Conservation (phyloP, 805 yeast genomes). For the Candida hungchunana region DNA sequence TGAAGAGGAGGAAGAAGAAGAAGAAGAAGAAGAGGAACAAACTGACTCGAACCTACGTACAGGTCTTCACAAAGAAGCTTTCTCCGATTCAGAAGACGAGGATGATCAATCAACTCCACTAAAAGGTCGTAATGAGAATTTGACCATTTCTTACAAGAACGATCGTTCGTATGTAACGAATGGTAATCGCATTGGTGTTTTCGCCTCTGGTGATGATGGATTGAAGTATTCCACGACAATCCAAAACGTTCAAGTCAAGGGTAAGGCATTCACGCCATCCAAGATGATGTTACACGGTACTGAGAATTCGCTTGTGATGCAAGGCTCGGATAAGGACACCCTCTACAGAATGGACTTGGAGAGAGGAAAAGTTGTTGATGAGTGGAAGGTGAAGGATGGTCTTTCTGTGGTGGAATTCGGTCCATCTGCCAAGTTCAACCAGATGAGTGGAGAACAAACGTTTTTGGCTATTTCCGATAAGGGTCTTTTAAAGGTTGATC, state of each 20-base stretch:
- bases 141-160: conserved; percentile 66
- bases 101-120: conserved; percentile 30
- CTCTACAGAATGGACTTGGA: conserved; percentile 75
- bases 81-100: conserved; percentile 35
- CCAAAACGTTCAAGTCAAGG: conserved; percentile 49
- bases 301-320: conserved; percentile 66
- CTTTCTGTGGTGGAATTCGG: conserved; percentile 54
- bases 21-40: conserved; percentile 36
- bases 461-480: conserved; percentile 65
- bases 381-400: conserved; percentile 59
- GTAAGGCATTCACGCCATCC: conserved; percentile 49
- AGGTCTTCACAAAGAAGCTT: conserved; percentile 19
- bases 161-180: conserved; percentile 77
- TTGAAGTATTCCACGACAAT: conserved; percentile 68
- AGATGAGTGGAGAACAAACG: conserved; percentile 67
- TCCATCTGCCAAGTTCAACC: conserved; percentile 71
- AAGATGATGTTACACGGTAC: conserved; percentile 74
- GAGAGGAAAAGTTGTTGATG: conserved; percentile 80
- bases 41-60: conserved; percentile 22
- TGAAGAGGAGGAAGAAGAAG: conserved; percentile 28
- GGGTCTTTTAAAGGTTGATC: conserved; percentile 74
- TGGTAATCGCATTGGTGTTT: conserved; percentile 77
- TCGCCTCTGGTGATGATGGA: conserved; percentile 49
- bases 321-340: conserved; percentile 45
- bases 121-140: conserved; percentile 50